A percentile compares a stretch with the other conserved stretches of the same genome.
Evolutionary conservation across 176 grass and related monocot species (phyloP).

Genomic region (Poa annua): DNA sequence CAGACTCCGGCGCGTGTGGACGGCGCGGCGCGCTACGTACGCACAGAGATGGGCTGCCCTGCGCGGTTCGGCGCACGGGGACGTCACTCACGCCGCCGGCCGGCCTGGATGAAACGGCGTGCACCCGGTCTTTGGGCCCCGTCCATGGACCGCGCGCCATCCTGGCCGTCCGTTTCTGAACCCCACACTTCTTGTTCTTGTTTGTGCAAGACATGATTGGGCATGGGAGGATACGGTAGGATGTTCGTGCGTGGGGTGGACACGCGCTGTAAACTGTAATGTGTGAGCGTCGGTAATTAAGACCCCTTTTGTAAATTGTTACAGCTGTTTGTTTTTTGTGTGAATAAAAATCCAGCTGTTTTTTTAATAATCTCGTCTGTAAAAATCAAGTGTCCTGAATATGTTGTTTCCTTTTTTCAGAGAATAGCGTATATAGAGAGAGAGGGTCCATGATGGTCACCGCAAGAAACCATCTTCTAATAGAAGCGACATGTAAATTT

Average conservation of each 20-base stretch:
- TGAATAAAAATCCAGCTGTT: background rate
- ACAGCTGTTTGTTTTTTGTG: background rate
- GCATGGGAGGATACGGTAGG: background rate
- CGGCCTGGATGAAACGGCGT: background rate
- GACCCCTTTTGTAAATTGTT: background rate
- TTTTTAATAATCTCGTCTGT: too few relatives aligned
- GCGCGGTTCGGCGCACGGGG: background rate
- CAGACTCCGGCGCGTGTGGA: conserved; percentile 40
- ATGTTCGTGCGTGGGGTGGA: background rate
- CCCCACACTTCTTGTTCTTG: conserved; percentile 2
- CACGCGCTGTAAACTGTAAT: background rate
- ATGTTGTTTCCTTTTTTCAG: background rate
- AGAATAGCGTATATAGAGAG: background rate
- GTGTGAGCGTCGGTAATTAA: background rate
- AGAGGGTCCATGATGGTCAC: too few relatives aligned
- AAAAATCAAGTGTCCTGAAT: background rate
- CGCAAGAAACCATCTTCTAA: too few relatives aligned
- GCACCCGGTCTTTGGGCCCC: conserved; percentile 14
- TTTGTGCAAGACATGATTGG: background rate
- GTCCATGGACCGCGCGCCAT: conserved; percentile 16
- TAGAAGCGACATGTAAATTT: background rate
- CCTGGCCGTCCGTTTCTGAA: conserved; percentile 40
- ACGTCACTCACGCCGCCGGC: background rate
- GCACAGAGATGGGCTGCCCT: conserved; percentile 4
- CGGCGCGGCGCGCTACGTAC: background rate